Evolutionary conservation across 257 asterid genomes (phyloP), one percentile per base, ranked within the genome.

Genomic region (Haberlea rhodopensis): DNA sequence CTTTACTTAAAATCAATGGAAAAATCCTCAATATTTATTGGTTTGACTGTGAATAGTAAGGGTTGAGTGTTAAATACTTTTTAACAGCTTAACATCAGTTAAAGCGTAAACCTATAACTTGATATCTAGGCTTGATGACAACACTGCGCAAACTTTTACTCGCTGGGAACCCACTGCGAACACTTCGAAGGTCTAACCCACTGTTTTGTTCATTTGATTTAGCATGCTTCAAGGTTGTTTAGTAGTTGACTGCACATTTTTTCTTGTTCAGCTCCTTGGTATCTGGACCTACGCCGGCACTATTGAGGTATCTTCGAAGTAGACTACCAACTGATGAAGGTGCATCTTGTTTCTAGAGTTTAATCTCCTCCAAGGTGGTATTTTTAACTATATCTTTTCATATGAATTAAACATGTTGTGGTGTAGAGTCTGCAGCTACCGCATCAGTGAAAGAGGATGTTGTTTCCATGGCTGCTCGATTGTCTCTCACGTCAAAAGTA

Each of bases 311-410:
- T 76, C 97, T 92, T 67, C 88, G 82, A 70, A 89, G 99, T 75
- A 79, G 96, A 74, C 94, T 92, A 71, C 97, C 97, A 46, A 55
- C 81, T 28, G 85, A 81, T 79, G 99, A 89, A 92, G 99, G 99
- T 89, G 77, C 71, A 75, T 48, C 54, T 73, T 78, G 67, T 13
- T 60, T 60, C 53, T 57, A 43, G 60, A 70, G 59, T 76, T 62
- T 62, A 53, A 53, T 26, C 61, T 34, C 62, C 68, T 70, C 61
- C 52, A 26, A 64, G 71, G 60, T 69, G 66, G 58, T 53, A 28
- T 54, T 18, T 40, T 62, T 51, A 56, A 52, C 40, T 56, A 46
- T 51, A 54, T 52, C 37, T 54, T 37, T 52, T 58, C 69, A 49
- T 64, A 31, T 60, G 62, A 9, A 3, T 60, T 34, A 56, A 57